phyloP scores from a whole-genome alignment of 768 basidiomycete species.

The Rhizopogon vinicolor region DNA sequence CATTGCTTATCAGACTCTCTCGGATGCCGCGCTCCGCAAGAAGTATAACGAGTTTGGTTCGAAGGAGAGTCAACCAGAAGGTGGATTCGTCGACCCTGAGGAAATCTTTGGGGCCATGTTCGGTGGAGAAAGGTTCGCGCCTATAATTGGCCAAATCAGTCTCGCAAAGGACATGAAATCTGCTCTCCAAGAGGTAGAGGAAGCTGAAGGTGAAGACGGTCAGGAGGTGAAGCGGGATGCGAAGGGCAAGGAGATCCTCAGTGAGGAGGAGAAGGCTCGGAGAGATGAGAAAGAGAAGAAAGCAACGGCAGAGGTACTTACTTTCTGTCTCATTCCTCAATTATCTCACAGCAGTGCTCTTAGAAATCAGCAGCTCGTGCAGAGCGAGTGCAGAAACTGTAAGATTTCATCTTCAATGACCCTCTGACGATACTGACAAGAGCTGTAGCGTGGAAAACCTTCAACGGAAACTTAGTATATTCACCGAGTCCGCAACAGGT shows the following conservation, averaged over 20 bases:
- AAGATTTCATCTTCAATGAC: neutral
- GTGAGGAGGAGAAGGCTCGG: slow-evolving; percentile 68
- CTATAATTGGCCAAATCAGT: slow-evolving; percentile 87
- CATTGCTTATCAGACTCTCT: slow-evolving; percentile 84
- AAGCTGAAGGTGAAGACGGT: slow-evolving; percentile 47
- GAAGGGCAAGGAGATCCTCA: slow-evolving; percentile 49
- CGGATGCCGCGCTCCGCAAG: slow-evolving; percentile 66
- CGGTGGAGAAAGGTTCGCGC: slow-evolving; percentile 80
- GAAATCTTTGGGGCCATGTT: slow-evolving; percentile 82
- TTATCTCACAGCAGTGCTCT: slow-evolving; percentile 8
- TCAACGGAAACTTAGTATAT: slow-evolving; percentile 79
- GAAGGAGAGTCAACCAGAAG: slow-evolving; percentile 77
- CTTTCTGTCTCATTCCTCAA: slow-evolving; percentile 1
- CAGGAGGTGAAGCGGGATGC: slow-evolving; percentile 43
- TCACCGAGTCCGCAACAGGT: slow-evolving; percentile 76
- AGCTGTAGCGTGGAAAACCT: slow-evolving; percentile 55
- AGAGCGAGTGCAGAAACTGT: slow-evolving; percentile 69
- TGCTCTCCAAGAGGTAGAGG: slow-evolving; percentile 83
- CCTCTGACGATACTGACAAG: slow-evolving; percentile 2
- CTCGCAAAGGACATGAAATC: slow-evolving; percentile 91
- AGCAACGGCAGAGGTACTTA: slow-evolving; percentile 59
- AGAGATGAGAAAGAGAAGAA: slow-evolving; percentile 71
- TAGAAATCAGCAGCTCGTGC: slow-evolving; percentile 80
- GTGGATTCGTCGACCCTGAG: slow-evolving; percentile 85
- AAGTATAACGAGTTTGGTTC: slow-evolving; percentile 93